Percentiles rank a stretch among this genome's conserved stretches.
phyloP scores from a whole-genome alignment of 495 filamentous ascomycete species.

The Pseudevernia furfuracea region DNA sequence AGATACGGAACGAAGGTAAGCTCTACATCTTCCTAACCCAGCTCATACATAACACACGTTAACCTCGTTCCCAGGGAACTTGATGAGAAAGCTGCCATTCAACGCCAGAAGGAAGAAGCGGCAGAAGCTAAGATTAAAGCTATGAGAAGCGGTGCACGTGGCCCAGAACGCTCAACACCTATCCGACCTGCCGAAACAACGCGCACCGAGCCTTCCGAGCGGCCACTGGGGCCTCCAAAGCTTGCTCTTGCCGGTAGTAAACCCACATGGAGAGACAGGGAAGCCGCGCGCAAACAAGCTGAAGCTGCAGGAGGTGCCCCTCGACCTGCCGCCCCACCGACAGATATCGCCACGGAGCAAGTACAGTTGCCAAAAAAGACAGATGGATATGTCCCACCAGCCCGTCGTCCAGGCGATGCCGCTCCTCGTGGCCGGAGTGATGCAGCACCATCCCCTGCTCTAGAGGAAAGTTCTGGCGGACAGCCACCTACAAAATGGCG shows the following conservation, averaged over 20 bases:
- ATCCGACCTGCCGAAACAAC: slow-evolving; percentile 21
- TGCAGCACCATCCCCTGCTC: slow-evolving; percentile 17
- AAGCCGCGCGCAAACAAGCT: slow-evolving; percentile 53
- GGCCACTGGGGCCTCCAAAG: slow-evolving; percentile 53
- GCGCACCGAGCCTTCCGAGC: slow-evolving; percentile 49
- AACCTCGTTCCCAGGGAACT: slow-evolving; percentile 43
- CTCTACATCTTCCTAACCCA: slow-evolving; percentile 18
- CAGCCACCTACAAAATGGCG: slow-evolving; percentile 25
- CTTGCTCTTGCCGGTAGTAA: slow-evolving; percentile 59
- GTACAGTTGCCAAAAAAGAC: slow-evolving; percentile 31
- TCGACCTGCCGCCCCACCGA: slow-evolving; percentile 31
- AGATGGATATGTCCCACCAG: slow-evolving; percentile 47
- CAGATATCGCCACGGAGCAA: slow-evolving; percentile 32
- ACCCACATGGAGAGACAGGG: slow-evolving; percentile 76
- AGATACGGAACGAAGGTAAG: slow-evolving; percentile 74
- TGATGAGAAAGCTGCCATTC: slow-evolving; percentile 56
- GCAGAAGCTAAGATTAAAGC: slow-evolving; percentile 52
- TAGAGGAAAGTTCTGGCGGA: slow-evolving; percentile 17
- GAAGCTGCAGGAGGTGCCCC: slow-evolving; percentile 27
- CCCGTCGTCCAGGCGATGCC: slow-evolving; percentile 33
- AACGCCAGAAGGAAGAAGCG: slow-evolving; percentile 63
- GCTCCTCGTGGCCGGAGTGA: slow-evolving; percentile 24
- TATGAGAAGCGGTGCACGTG: slow-evolving; percentile 17
- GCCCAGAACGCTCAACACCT: slow-evolving; percentile 31
- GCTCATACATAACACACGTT: neutral